phyloP scores from a whole-genome alignment of 2,329 filamentous ascomycete genomes.

The Alternaria sp. region DNA sequence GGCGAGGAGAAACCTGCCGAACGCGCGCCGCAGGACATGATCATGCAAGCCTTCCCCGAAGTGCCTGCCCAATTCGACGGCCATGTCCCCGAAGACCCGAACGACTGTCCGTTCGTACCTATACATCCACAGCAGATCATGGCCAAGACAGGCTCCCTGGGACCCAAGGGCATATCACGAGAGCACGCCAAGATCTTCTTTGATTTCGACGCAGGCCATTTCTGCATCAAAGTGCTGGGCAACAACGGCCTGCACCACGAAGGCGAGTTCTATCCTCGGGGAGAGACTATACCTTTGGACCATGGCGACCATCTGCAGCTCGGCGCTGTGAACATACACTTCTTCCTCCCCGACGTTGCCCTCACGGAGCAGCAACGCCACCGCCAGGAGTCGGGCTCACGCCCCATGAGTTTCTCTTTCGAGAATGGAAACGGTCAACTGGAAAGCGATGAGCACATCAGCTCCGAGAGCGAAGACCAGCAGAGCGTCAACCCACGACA shows the following conservation, averaged over 20 bases:
- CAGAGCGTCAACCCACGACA: slow-evolving; percentile 43
- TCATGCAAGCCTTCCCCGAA: slow-evolving; percentile 46
- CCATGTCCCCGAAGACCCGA: slow-evolving; percentile 64
- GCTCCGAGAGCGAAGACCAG: slow-evolving; percentile 40
- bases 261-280: slow-evolving; percentile 25
- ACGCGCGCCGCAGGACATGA: slow-evolving; percentile 42
- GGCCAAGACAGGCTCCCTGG: slow-evolving; percentile 57
- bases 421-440: slow-evolving; percentile 65
- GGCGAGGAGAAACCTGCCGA: slow-evolving; percentile 35
- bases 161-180: slow-evolving; percentile 76
- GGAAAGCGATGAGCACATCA: slow-evolving; percentile 56
- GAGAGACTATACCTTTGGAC: slow-evolving; percentile 55
- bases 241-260: slow-evolving; percentile 68
- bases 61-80: slow-evolving; percentile 60
- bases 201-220: slow-evolving; percentile 67
- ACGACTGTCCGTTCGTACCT: slow-evolving; percentile 69
- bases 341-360: slow-evolving; percentile 65
- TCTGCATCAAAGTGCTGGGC: slow-evolving; percentile 68
- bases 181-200: slow-evolving; percentile 76
- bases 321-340: slow-evolving; percentile 71
- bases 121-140: slow-evolving; percentile 67
- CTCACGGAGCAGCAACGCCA: slow-evolving; percentile 58
- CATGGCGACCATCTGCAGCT: slow-evolving; percentile 74
- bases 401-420: slow-evolving; percentile 76
- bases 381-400: slow-evolving; percentile 57